phyloP scores from a whole-genome alignment of 2,329 filamentous ascomycete species.

The Boeremia exigua region DNA sequence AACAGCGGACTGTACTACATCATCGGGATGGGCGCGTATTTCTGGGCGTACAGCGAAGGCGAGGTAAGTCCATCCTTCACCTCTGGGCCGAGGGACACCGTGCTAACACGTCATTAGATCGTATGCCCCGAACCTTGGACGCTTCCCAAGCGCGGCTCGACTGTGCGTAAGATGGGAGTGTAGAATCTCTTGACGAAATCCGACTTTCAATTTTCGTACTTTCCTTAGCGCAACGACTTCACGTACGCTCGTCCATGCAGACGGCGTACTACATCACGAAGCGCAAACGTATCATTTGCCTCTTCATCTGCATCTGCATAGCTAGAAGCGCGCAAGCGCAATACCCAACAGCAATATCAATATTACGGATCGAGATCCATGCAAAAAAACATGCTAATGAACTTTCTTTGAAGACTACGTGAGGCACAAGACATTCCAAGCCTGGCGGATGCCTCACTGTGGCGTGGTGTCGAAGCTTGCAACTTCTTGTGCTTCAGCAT shows the following conservation, averaged over 20 bases:
- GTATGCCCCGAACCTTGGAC: constrained; percentile 59
- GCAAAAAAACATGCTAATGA: background rate
- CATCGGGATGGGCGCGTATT: constrained; percentile 84
- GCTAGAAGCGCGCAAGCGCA: constrained; percentile 8
- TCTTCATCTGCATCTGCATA: constrained; percentile 2
- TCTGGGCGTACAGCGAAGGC: constrained; percentile 96
- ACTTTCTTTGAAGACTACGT: background rate
- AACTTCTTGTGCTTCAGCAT: constrained; percentile 12
- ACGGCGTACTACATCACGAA: constrained; percentile 7
- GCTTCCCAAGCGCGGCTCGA: constrained; percentile 53
- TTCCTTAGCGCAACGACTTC: constrained; percentile 11
- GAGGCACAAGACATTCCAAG: constrained; percentile 8
- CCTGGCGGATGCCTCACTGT: constrained; percentile 12
- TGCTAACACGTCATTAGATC: constrained; percentile 43
- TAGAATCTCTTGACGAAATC: constrained; percentile 10
- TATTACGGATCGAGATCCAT: background rate
- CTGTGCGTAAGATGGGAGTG: constrained; percentile 26
- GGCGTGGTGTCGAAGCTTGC: constrained; percentile 5
- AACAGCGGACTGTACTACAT: constrained; percentile 93
- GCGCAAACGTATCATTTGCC: background rate
- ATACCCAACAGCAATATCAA: constrained; percentile 7
- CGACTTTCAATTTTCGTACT: background rate
- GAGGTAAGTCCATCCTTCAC: constrained; percentile 69
- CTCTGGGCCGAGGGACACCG: background rate
- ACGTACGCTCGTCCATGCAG: constrained; percentile 9